phyloP scores from a whole-genome alignment of 2,329 filamentous ascomycete genomes.

The Colletotrichum sp. region DNA sequence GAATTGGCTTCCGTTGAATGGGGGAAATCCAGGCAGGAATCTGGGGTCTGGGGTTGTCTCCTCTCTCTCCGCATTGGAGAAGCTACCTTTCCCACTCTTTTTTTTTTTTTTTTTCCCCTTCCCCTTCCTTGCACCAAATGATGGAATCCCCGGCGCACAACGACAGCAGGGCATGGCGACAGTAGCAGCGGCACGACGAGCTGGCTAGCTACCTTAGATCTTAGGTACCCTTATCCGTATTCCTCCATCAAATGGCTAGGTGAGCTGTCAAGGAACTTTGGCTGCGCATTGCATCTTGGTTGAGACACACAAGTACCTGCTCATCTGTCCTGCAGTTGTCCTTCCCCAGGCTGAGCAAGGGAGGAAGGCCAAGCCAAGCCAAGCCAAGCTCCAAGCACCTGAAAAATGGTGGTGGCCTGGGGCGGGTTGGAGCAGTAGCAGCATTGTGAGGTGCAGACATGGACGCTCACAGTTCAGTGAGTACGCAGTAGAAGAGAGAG shows the following conservation, averaged over 20 bases:
- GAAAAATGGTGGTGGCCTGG: neutral
- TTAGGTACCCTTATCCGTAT: neutral
- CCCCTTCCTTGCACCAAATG: neutral
- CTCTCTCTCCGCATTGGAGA: constrained; percentile 48
- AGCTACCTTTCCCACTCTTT: constrained; percentile 11
- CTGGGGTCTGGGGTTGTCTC: constrained; percentile 34
- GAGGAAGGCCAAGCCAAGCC: neutral
- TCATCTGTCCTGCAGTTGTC: neutral
- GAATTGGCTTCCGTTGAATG: constrained; percentile 27
- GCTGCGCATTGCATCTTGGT: neutral
- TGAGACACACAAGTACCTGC: neutral
- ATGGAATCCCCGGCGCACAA: neutral
- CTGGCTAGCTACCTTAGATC: neutral
- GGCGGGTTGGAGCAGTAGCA: neutral
- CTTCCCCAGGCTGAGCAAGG: neutral
- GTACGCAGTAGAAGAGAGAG: neutral
- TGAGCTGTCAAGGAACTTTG: neutral
- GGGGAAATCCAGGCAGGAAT: constrained; percentile 21
- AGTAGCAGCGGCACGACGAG: neutral
- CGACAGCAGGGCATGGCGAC: neutral
- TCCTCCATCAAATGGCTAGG: neutral
- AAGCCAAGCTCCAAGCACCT: neutral
- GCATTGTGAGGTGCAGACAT: neutral
- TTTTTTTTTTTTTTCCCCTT: neutral
- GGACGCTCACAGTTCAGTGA: neutral